Conservation (phyloP, 306 rosid species). For the Crotalaria pallida region DNA sequence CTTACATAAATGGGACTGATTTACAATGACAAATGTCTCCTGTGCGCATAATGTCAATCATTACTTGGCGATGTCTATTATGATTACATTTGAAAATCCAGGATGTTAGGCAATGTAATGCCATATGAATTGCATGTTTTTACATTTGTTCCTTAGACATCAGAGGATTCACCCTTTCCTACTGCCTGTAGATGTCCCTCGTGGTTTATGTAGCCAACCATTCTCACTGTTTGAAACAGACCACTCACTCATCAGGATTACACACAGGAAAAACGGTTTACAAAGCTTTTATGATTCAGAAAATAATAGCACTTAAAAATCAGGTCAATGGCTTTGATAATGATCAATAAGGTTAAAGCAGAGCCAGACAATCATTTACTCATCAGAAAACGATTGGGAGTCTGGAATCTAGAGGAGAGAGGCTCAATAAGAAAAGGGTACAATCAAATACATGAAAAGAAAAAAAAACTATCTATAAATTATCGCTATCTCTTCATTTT, state of each 20-base stretch:
- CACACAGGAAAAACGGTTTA: background rate
- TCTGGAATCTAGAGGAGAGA: constrained; percentile 19
- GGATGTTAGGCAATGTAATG: constrained; percentile 26
- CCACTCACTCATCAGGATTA: constrained; percentile 25
- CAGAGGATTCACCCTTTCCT: constrained; percentile 31
- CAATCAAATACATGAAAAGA: constrained; percentile 4
- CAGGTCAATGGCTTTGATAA: constrained; percentile 13
- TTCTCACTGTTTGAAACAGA: constrained; percentile 30
- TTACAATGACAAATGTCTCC: constrained; percentile 51
- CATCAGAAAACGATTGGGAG: constrained; percentile 8
- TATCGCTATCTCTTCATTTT: constrained; percentile 32
- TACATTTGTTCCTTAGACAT: constrained; percentile 30
- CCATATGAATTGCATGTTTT: constrained; percentile 36
- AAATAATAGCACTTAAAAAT: constrained; percentile 18
- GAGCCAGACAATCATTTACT: constrained; percentile 21
- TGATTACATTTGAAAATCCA: constrained; percentile 26
- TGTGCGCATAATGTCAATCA: constrained; percentile 41
- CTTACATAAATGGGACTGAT: constrained; percentile 36
- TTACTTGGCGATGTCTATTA: constrained; percentile 42
- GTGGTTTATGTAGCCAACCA: constrained; percentile 33
- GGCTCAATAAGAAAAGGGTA: constrained; percentile 18
- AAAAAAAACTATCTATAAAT: constrained; percentile 48
- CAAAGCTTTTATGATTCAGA: constrained; percentile 22
- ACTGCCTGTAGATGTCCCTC: constrained; percentile 27
- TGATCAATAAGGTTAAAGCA: constrained; percentile 30